Percentiles rank a stretch among this genome's conserved stretches.
These are phyloP conservation scores for Microascus cirrosus DNA, from an alignment of 2,329 filamentous ascomycete species.

Conservation along the genomic window DNA sequence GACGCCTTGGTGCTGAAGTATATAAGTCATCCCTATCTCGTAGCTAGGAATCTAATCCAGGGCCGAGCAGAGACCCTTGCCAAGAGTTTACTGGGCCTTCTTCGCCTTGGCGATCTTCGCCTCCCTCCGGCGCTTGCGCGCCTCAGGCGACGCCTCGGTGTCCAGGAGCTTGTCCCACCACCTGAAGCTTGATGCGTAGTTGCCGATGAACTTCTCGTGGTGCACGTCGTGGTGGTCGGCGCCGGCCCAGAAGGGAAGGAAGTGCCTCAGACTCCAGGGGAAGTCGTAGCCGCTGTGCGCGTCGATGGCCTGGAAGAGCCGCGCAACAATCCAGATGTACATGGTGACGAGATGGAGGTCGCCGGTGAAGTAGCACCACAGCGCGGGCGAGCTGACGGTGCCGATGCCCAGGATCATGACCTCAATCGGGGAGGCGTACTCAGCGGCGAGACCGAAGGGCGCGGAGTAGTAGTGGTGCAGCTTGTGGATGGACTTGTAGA, in stretches of 20 bases:
- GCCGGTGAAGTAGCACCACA: constrained; percentile 73
- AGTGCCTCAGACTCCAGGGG: constrained; percentile 90
- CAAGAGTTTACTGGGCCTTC: constrained; percentile 54
- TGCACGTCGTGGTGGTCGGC: constrained; percentile 94
- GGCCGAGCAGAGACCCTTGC: not conserved
- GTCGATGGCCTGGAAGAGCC: constrained; percentile 95
- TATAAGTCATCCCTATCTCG: not conserved
- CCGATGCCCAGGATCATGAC: constrained; percentile 90
- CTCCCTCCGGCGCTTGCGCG: constrained; percentile 73
- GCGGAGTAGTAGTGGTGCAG: constrained; percentile 98
- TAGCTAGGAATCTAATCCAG: not conserved
- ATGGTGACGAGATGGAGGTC: constrained; percentile 94
- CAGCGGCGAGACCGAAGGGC: constrained; percentile 89
- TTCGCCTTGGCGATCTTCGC: constrained; percentile 57
- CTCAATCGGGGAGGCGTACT: constrained; percentile 96
- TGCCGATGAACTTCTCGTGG: constrained; percentile 97
- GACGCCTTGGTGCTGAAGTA: not conserved
- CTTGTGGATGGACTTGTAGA: constrained; percentile 97
- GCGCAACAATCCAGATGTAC: constrained; percentile 90
- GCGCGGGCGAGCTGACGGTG: constrained; percentile 68
- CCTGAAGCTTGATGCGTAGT: constrained; percentile 94
- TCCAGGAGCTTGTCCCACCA: constrained; percentile 97
- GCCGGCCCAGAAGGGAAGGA: constrained; percentile 96
- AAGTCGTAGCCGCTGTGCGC: constrained; percentile 98
- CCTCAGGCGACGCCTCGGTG: constrained; percentile 85